Conservation (phyloP, 1,284 basidiomycete genomes). For the Sanghuangporus baumii region DNA sequence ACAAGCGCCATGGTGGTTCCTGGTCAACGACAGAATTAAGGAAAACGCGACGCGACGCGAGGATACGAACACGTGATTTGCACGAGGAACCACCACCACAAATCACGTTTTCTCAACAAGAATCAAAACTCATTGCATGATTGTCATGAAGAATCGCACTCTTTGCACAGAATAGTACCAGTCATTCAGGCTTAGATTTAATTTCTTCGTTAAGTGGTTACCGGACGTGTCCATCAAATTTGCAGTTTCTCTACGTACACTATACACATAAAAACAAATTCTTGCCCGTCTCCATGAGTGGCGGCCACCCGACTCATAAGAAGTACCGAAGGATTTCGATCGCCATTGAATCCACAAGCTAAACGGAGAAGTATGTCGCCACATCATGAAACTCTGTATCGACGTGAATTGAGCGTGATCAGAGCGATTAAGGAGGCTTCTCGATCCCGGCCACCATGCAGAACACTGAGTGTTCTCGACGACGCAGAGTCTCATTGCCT, state of each 20-base stretch:
- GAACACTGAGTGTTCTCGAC: conserved; percentile 28
- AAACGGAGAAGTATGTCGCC: conserved; percentile 41
- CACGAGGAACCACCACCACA: neutral
- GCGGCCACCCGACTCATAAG: no score
- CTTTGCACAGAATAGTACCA: no score
- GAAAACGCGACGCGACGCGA: neutral
- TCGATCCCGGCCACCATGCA: conserved; percentile 46
- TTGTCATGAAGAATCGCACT: no score
- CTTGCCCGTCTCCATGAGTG: no score
- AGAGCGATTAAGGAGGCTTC: conserved; percentile 75
- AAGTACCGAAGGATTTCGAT: no score
- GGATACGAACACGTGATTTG: conserved; percentile 1
- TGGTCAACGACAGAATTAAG: neutral
- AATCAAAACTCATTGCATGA: no score
- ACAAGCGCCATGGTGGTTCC: conserved; percentile 15
- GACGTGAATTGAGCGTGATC: conserved; percentile 56
- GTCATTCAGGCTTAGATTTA: no score
- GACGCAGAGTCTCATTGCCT: conserved; percentile 39
- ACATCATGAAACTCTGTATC: conserved; percentile 76
- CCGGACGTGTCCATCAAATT: no score
- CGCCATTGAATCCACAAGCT: no score
- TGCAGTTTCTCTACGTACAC: no score
- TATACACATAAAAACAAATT: no score
- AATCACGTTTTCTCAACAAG: neutral
- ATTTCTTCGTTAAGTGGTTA: no score